phyloP scores from a whole-genome alignment of 352 stramenopile species.

The Phytopythium mirpurense region DNA sequence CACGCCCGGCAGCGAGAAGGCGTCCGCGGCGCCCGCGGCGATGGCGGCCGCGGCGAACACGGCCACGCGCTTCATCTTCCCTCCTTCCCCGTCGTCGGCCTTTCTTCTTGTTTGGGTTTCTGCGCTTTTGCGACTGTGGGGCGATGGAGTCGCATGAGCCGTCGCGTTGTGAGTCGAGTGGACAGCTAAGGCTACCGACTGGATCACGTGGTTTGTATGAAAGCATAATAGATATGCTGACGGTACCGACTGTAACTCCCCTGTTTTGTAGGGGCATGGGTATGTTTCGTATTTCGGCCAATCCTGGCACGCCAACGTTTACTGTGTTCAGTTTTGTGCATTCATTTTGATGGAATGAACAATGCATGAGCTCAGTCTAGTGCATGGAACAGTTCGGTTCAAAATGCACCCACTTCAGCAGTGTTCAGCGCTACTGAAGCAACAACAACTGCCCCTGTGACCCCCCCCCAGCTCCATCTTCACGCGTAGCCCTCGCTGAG shows the following conservation, averaged over 20 bases:
- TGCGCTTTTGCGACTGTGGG: no score
- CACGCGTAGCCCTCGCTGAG: constrained; percentile 37
- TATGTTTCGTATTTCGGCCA: not conserved
- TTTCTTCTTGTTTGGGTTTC: not conserved
- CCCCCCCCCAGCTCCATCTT: not conserved
- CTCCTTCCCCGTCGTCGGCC: not conserved
- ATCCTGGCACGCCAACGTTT: not conserved
- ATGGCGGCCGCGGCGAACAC: constrained; percentile 14
- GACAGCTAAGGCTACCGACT: not conserved
- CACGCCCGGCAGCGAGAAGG: constrained; percentile 80
- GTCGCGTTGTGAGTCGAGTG: not conserved
- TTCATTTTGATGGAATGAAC: not conserved
- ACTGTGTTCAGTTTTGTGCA: not conserved
- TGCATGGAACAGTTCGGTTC: not conserved
- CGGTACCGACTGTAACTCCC: not conserved
- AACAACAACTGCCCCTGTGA: no score
- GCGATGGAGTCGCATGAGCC: no score
- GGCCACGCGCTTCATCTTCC: constrained; percentile 17
- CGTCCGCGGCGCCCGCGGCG: constrained; percentile 10
- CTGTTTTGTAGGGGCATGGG: not conserved
- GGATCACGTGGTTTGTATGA: not conserved
- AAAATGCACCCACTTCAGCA: no score
- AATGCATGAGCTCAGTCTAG: no score
- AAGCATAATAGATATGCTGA: no score
- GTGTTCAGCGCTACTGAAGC: no score